Percentiles rank a stretch among this genome's conserved stretches.
phyloP scores from a whole-genome alignment of 2,329 filamentous ascomycete species.

The Cladosporium austrohemisphaericum region DNA sequence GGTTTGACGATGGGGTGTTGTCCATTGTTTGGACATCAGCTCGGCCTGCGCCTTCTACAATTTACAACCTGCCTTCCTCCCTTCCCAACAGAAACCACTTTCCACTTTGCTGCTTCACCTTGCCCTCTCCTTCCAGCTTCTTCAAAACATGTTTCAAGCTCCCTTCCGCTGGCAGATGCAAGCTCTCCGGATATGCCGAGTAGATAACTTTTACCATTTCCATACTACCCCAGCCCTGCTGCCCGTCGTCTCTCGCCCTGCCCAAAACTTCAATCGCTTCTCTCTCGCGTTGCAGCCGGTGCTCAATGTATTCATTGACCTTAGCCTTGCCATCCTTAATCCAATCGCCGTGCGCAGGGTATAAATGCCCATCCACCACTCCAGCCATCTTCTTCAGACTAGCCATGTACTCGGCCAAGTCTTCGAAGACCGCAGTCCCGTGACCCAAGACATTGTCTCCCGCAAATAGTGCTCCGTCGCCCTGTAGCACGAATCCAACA shows the following conservation, averaged over 20 bases:
- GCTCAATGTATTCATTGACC: constrained; percentile 77
- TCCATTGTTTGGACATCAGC: not conserved
- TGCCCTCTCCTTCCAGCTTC: constrained; percentile 74
- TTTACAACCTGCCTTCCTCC: constrained; percentile 19
- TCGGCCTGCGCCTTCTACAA: no score
- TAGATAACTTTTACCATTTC: constrained; percentile 90
- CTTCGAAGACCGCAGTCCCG: constrained; percentile 80
- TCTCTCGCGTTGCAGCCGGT: constrained; percentile 73
- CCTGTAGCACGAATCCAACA: constrained; percentile 69
- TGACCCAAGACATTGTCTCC: constrained; percentile 87
- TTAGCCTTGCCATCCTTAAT: constrained; percentile 68
- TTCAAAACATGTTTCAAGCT: constrained; percentile 74
- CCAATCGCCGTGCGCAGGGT: constrained; percentile 82
- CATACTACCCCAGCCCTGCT: constrained; percentile 62
- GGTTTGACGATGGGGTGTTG: not conserved
- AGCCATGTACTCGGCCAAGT: constrained; percentile 64
- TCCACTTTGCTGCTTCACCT: constrained; percentile 45
- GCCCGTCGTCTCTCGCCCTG: constrained; percentile 6
- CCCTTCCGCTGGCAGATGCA: constrained; percentile 71
- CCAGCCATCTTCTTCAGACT: constrained; percentile 67
- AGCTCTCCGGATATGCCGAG: constrained; percentile 66
- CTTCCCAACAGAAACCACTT: constrained; percentile 31
- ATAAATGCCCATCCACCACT: constrained; percentile 65
- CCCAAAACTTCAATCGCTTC: constrained; percentile 66
- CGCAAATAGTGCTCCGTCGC: constrained; percentile 66